Percentiles rank a stretch among this genome's conserved stretches.
phyloP scores from a whole-genome alignment of 106 monocot species.

The Dioscorea zingiberensis region DNA sequence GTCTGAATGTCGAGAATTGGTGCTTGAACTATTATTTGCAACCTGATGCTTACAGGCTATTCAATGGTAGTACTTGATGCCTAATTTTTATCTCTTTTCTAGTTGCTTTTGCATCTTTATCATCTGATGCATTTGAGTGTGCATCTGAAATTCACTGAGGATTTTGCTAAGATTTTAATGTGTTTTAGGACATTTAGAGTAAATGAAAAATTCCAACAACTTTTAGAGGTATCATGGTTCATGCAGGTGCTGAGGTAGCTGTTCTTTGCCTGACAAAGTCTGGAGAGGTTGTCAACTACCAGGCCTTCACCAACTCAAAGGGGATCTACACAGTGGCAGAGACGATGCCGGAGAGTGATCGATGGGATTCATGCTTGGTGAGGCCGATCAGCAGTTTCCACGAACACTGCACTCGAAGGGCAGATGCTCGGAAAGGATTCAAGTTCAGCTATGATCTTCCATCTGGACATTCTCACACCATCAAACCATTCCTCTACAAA shows the following conservation, averaged over 20 bases:
- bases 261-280: slow-evolving; percentile 45
- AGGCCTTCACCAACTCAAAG: slow-evolving; percentile 30
- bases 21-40: too few relatives aligned
- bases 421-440: slow-evolving; percentile 1
- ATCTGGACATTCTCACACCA: slow-evolving; percentile 29
- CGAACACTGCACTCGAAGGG: slow-evolving; percentile 20
- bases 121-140: too few relatives aligned
- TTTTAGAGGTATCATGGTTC: not conserved
- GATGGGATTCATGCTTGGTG: slow-evolving; percentile 34
- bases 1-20: too few relatives aligned
- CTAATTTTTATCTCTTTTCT: too few relatives aligned
- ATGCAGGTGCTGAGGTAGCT: slow-evolving; percentile 39
- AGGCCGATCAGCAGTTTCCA: slow-evolving; percentile 34
- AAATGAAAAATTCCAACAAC: too few relatives aligned
- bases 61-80: too few relatives aligned
- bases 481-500: slow-evolving; percentile 38
- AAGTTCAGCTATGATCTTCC: slow-evolving; percentile 29
- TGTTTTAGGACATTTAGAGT: too few relatives aligned
- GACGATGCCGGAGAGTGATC: slow-evolving; percentile 32
- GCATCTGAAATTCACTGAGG: too few relatives aligned
- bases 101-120: too few relatives aligned
- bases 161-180: too few relatives aligned
- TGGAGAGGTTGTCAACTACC: slow-evolving; percentile 42
- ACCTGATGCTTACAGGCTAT: too few relatives aligned
- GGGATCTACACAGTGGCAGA: slow-evolving; percentile 32